A percentile compares a stretch with the other conserved stretches of the same genome.
Conservation (phyloP, 768 basidiomycete species). For the Boletus huronensis region DNA sequence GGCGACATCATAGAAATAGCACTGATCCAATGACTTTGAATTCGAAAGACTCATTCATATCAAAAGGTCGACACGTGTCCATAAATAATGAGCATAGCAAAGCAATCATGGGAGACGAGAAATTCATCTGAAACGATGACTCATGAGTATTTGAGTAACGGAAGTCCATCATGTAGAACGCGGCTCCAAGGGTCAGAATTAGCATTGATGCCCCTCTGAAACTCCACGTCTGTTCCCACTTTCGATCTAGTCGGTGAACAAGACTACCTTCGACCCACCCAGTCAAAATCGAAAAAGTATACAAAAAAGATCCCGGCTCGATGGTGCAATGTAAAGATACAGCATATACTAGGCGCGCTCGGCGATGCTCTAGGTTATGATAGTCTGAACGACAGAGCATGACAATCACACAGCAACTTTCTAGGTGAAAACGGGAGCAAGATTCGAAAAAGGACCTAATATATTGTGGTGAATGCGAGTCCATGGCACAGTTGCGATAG, state of each 20-base stretch:
- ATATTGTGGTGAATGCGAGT: slow-evolving; percentile 5
- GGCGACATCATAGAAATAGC: background rate
- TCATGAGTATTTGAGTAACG: no score
- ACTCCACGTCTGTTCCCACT: background rate
- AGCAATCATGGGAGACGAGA: background rate
- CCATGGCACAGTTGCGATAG: background rate
- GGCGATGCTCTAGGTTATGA: slow-evolving; percentile 10
- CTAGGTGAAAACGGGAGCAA: background rate
- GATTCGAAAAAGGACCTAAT: background rate
- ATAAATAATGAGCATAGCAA: background rate
- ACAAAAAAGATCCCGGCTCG: background rate
- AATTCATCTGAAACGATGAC: background rate
- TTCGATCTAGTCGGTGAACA: no score
- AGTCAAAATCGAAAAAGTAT: background rate
- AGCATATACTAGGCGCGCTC: slow-evolving; percentile 13
- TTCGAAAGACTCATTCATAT: background rate
- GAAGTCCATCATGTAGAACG: background rate
- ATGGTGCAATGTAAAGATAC: slow-evolving; percentile 4
- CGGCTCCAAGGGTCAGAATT: background rate
- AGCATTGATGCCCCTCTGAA: background rate
- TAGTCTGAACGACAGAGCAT: background rate
- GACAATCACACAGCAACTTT: background rate
- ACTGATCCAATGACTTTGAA: background rate
- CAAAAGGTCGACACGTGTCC: background rate
- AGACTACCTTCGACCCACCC: background rate